Base-by-base conservation (phyloP, 495 filamentous ascomycete genomes). In the Talaromyces borbonicus region DNA sequence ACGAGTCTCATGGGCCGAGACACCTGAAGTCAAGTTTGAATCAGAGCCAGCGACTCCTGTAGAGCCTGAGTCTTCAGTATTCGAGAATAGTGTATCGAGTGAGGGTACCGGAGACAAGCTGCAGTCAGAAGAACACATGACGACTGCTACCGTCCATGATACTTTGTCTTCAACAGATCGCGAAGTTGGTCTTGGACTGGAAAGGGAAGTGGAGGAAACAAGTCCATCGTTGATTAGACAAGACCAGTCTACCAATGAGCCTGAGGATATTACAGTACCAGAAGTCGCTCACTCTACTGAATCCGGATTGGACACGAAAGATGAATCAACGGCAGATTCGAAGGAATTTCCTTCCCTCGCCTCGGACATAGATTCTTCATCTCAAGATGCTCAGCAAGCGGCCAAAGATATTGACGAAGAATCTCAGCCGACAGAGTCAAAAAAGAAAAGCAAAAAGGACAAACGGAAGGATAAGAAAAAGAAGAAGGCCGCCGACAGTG, bases 361-460 rank as follows among this genome's bases (percentile, higher is more conserved):
- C n/a, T n/a, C n/a, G n/a, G n/a, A n/a, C n/a, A n/a, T n/a, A n/a
- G 42, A 45, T 31, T n/a, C 16, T n/a, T 35, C 42, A 20, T 12
- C 26, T 30, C n/a, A 12, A 3, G 18, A 31, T 2, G 15, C 42
- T 16, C n/a, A 22, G 22, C 12, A 12, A 32, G 9, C n/a, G 7
- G 14, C 19, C 26, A 20, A 20, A 4, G 20, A 16, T 8, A 29
- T 43, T 20, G 9, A 8, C 38, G 37, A 33, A 6, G 26, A 49
- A n/a, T 49, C 25, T 8, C 14, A 26, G 12, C 35, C 5, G 7
- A 12, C 19, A 30, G 26, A 23, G 32, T 42, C 47, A 18, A 49
- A 41, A 19, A 25, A 2, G 18, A 49, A 41, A 29, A 14, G 11
- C 8, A 51, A 59, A 57, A 41, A 61, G 52, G 41, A 54, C 54